phyloP scores from a whole-genome alignment of 352 stramenopile species.

The Blastocystis sp. region DNA sequence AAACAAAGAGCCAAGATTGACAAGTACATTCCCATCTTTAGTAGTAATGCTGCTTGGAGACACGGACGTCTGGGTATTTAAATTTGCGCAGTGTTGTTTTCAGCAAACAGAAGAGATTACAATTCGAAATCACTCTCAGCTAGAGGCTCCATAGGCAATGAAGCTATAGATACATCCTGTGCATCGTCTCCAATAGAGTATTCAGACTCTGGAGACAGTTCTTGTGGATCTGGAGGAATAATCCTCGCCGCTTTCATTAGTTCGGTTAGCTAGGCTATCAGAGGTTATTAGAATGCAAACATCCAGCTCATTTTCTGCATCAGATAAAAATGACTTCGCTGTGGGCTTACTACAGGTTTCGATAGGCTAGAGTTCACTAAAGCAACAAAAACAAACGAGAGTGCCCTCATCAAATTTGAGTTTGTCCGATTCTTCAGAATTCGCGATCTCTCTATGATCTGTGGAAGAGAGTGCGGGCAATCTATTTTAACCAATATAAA shows the following conservation, averaged over 20 bases:
- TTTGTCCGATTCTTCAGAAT: not conserved
- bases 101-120: conserved; percentile 28
- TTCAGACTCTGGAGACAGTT: not conserved
- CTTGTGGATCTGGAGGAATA: not conserved
- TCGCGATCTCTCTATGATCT: not conserved
- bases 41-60: conserved; percentile 76
- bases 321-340: not conserved
- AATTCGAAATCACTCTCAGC: conserved; percentile 36
- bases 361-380: not conserved
- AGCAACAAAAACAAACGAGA: not conserved
- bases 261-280: not conserved
- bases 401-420: not conserved
- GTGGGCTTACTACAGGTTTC: not conserved
- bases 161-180: not conserved
- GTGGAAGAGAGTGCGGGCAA: not conserved
- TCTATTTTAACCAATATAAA: not conserved
- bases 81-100: conserved; percentile 27
- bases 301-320: conserved; percentile 4
- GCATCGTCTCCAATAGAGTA: not conserved
- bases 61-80: conserved; percentile 50
- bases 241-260: not conserved
- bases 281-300: not conserved
- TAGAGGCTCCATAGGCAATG: conserved; percentile 19
- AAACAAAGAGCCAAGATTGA: conserved; percentile 82
- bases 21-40: conserved; percentile 85